Percentiles rank a stretch among this genome's conserved stretches.
These are phyloP conservation scores for Malassezia cuniculi DNA, from an alignment of 1,284 basidiomycete genomes.

Conservation along the genomic window DNA sequence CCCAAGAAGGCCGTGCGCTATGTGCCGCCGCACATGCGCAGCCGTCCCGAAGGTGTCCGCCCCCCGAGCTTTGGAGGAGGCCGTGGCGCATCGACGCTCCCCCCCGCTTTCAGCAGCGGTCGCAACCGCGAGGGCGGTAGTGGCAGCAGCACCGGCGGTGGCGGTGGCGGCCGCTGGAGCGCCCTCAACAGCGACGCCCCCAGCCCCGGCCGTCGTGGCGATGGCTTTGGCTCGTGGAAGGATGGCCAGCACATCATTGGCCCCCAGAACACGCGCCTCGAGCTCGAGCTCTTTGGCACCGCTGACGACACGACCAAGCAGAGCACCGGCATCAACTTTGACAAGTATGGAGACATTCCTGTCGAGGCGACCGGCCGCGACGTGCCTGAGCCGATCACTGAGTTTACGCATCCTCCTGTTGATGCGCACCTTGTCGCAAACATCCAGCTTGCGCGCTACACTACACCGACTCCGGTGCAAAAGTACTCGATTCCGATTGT, in stretches of 20 bases:
- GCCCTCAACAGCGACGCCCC: slow-evolving; percentile 15
- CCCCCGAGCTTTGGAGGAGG: slow-evolving; percentile 4
- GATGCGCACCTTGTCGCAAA: slow-evolving; percentile 90
- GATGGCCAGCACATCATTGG: slow-evolving; percentile 77
- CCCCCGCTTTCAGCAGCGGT: slow-evolving; percentile 26
- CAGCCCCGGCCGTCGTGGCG: slow-evolving; percentile 34
- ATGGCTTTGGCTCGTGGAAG: slow-evolving; percentile 63
- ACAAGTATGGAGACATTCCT: slow-evolving; percentile 99
- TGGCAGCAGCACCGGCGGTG: slow-evolving; percentile 24
- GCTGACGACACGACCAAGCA: slow-evolving; percentile 58
- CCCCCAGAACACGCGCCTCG: slow-evolving; percentile 66
- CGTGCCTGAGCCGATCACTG: slow-evolving; percentile 79
- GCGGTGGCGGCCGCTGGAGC: slow-evolving; percentile 22
- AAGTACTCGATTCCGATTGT: slow-evolving; percentile 99
- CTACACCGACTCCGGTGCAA: slow-evolving; percentile 91
- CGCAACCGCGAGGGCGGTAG: slow-evolving; percentile 20
- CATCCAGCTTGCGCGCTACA: slow-evolving; percentile 82
- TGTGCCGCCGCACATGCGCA: slow-evolving; percentile 13
- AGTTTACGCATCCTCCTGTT: slow-evolving; percentile 78
- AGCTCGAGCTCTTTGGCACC: slow-evolving; percentile 93
- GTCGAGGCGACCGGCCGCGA: slow-evolving; percentile 93
- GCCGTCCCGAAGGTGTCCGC: slow-evolving; percentile 7
- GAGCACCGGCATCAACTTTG: slow-evolving; percentile 97
- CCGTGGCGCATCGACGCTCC: slow-evolving; percentile 10
- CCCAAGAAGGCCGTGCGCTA: slow-evolving; percentile 7